Evolutionary conservation across 495 filamentous ascomycete genomes (phyloP).

Genomic region (Annulohypoxylon bovei): DNA sequence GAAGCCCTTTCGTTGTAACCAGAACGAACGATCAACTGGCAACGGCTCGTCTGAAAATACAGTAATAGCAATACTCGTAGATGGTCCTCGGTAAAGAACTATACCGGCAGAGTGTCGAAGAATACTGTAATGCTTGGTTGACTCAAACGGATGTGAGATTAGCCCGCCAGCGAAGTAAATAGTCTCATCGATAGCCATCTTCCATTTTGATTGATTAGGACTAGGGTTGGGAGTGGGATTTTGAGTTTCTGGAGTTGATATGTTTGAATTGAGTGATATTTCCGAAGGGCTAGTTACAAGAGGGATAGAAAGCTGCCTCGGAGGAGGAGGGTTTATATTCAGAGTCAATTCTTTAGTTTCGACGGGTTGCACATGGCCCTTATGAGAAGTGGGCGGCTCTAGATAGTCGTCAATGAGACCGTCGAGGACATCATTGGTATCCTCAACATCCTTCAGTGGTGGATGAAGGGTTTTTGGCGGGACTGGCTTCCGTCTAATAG

Average conservation of each 20-base stretch:
- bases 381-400: constrained; percentile 24
- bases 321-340: constrained; percentile 4
- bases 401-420: constrained; percentile 43
- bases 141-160: constrained; percentile 69
- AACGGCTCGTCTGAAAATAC: constrained; percentile 68
- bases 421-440: constrained; percentile 29
- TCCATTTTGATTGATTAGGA: constrained; percentile 46
- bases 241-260: constrained; percentile 9
- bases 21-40: constrained; percentile 67
- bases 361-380: background rate
- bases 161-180: constrained; percentile 71
- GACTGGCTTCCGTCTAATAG: constrained; percentile 32
- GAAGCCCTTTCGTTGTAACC: constrained; percentile 73
- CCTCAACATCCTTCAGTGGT: background rate
- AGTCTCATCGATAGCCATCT: constrained; percentile 63
- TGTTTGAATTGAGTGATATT: constrained; percentile 27
- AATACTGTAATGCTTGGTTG: constrained; percentile 72
- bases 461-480: constrained; percentile 2
- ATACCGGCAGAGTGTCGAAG: constrained; percentile 71
- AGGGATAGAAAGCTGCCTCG: constrained; percentile 26
- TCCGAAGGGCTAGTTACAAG: constrained; percentile 37
- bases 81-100: constrained; percentile 70
- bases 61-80: constrained; percentile 69
- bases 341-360: constrained; percentile 27
- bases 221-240: background rate